A percentile compares a stretch with the other conserved stretches of the same genome.
Evolutionary conservation across 2,329 filamentous ascomycete species (phyloP).

Genomic region (Paraphaeosphaeria minitans): DNA sequence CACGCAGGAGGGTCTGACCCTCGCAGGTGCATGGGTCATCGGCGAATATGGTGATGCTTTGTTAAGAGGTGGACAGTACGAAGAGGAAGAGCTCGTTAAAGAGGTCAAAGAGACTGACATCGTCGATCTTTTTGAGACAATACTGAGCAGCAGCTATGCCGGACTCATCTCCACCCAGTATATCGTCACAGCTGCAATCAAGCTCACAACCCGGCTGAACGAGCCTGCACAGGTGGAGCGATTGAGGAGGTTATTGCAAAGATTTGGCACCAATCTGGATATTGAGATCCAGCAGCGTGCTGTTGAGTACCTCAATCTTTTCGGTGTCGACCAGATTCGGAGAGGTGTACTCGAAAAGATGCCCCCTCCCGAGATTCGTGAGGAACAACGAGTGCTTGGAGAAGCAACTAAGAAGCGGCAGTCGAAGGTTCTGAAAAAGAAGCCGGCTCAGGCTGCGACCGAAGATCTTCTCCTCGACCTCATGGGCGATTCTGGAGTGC

Average conservation of each 20-base stretch:
- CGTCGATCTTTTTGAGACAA: constrained; percentile 88
- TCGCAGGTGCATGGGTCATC: constrained; percentile 95
- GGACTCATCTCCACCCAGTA: constrained; percentile 93
- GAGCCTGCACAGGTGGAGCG: constrained; percentile 87
- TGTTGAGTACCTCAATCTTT: constrained; percentile 95
- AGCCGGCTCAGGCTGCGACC: constrained; percentile 81
- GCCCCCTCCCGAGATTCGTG: constrained; percentile 95
- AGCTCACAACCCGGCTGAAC: constrained; percentile 85
- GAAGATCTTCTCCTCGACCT: constrained; percentile 91
- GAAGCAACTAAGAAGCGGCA: constrained; percentile 65
- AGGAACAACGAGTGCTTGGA: constrained; percentile 88
- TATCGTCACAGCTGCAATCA: constrained; percentile 93
- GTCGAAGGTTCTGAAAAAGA: constrained; percentile 68
- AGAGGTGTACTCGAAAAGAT: constrained; percentile 94
- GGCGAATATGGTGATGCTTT: constrained; percentile 94
- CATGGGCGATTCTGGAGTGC: constrained; percentile 78
- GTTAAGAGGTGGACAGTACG: constrained; percentile 86
- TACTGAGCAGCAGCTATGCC: constrained; percentile 92
- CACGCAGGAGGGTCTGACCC: constrained; percentile 91
- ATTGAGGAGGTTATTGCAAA: constrained; percentile 76
- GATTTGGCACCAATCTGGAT: constrained; percentile 83
- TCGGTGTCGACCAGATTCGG: constrained; percentile 84
- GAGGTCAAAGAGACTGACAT: constrained; percentile 87
- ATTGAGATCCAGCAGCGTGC: constrained; percentile 96
- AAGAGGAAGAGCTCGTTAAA: constrained; percentile 87